phyloP scores from a whole-genome alignment of 345 rosid species.

The Bruguiera gymnorhiza region DNA sequence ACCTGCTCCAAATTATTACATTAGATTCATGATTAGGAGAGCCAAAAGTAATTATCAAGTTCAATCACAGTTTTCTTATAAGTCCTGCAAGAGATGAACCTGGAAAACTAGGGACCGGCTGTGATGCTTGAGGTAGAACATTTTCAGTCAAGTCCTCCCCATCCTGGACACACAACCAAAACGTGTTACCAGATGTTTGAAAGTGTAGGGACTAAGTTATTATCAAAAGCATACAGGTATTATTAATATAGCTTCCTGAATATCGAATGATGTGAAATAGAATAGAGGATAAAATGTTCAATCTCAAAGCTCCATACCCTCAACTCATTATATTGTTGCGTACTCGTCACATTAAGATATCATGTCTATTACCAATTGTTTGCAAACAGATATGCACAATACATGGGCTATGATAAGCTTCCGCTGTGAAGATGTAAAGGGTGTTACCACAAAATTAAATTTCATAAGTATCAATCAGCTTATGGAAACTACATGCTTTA shows the following conservation, averaged over 20 bases:
- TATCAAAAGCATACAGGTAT: neutral
- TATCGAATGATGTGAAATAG: neutral
- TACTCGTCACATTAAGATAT: neutral
- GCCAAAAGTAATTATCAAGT: conserved; percentile 7
- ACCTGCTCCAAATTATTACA: conserved; percentile 32
- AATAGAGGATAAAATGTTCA: conserved; percentile 1
- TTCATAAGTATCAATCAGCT: neutral
- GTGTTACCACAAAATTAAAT: neutral
- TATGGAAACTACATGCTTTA: neutral
- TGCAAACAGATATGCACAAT: neutral
- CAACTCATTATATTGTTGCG: neutral
- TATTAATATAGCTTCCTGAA: neutral
- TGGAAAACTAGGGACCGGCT: conserved; percentile 58
- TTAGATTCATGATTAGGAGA: conserved; percentile 7
- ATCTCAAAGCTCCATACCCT: neutral
- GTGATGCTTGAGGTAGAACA: conserved; percentile 48
- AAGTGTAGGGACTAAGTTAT: neutral
- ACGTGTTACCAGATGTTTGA: neutral
- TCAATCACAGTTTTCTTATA: conserved; percentile 6
- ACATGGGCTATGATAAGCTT: neutral
- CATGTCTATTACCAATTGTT: neutral
- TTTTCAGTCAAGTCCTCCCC: conserved; percentile 55
- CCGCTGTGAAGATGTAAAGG: neutral
- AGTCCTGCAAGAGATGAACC: conserved; percentile 44
- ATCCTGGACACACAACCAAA: conserved; percentile 47